These are phyloP conservation scores for Ciborinia camelliae DNA, from an alignment of 2,329 filamentous ascomycete species.

Conservation along the genomic window DNA sequence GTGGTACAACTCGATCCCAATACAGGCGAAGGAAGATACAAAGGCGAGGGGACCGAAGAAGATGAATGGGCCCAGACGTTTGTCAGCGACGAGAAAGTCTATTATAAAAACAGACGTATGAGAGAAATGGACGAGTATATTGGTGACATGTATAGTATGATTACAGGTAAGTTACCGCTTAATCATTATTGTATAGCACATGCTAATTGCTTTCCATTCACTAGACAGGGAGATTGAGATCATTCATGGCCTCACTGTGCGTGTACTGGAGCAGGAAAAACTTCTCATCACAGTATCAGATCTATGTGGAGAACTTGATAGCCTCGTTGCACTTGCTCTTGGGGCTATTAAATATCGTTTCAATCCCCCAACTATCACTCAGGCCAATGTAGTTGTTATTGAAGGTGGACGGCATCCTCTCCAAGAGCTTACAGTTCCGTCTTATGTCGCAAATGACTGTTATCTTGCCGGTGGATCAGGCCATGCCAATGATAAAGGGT, in stretches of 20 bases:
- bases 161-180: conserved; percentile 58
- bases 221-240: conserved; percentile 86
- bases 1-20: conserved; percentile 62
- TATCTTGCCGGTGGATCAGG: conserved; percentile 60
- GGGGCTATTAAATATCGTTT: conserved; percentile 75
- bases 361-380: conserved; percentile 64
- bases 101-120: conserved; percentile 86
- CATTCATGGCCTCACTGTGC: conserved; percentile 69
- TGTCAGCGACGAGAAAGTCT: conserved; percentile 63
- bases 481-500: conserved; percentile 23
- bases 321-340: conserved; percentile 73
- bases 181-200: not conserved
- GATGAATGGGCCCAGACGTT: conserved; percentile 78
- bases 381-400: conserved; percentile 69
- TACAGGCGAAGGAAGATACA: conserved; percentile 58
- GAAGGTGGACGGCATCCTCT: conserved; percentile 78
- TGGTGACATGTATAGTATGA: conserved; percentile 80
- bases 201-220: not conserved
- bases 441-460: conserved; percentile 81
- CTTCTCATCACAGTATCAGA: conserved; percentile 69
- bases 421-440: conserved; percentile 77
- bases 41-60: conserved; percentile 53
- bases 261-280: conserved; percentile 65
- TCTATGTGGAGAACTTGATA: conserved; percentile 82
- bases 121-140: conserved; percentile 73